Evolutionary conservation across 1,284 basidiomycete genomes (phyloP), one percentile per base, ranked within the genome.

Genomic region (Cutaneotrichosporon dermatis): DNA sequence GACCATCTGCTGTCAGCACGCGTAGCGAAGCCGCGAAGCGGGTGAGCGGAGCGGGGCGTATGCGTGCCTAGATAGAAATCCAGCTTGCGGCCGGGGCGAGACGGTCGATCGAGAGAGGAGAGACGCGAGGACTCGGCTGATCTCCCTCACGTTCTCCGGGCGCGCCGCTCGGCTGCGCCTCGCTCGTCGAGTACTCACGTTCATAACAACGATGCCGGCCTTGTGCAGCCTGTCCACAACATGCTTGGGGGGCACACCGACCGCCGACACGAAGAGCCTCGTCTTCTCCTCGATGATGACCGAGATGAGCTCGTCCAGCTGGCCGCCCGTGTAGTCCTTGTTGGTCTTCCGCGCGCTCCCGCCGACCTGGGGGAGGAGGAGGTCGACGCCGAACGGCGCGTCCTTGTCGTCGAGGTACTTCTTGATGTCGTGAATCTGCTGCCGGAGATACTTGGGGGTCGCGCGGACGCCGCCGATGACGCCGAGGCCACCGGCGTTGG

Each of bases 241-340:
- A 63, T 83, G 81, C 67, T 83, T 84, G 5, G 91, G 88, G 0
- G 91, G 91, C 2, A 93, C 85, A 65, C 91, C 91, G 51, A 80
- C 76, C 11, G 79, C 91, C 64, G 87, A 92, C 55, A 94, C 91
- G 73, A 94, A 94, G 6, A 94, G 83, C 25, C 83, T 78, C 0
- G 88, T 79, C 71, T 88, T 88, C 77, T 92, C 89, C 60, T 92
- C 88, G 72, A 93, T 90, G 71, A 94, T 91, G 55, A 93, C 87
- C 62, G 90, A 84, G 57, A 93, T 83, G 42, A 93, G 83, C 35
- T 88, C 87, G 43, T 74, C 66, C 10, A 74, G 65, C 12, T 88
- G 81, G n/a, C 91, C 90, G 64, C 87, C 87, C 40, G 88, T 90
- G 57, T 72, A 74, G 57, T 71, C 69, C 60, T 69, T 71, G 74